phyloP scores from a whole-genome alignment of 2,329 filamentous ascomycete species.

The Aureobasidium subglaciale region DNA sequence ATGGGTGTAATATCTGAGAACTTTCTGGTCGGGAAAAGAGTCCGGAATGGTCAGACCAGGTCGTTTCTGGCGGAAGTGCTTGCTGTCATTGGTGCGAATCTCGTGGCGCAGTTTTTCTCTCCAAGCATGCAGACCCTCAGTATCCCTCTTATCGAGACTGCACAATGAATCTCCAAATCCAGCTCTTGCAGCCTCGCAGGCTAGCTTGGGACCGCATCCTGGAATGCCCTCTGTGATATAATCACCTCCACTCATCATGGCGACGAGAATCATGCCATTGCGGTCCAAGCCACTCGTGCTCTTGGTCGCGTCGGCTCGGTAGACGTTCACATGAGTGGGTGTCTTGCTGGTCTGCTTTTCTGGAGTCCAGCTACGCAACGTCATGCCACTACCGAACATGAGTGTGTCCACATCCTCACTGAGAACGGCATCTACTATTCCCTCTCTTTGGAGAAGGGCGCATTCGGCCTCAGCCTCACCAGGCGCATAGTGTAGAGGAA shows the following conservation, averaged over 20 bases:
- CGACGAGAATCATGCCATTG: slow-evolving; percentile 88
- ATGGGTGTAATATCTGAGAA: slow-evolving; percentile 80
- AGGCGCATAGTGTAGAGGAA: slow-evolving; percentile 75
- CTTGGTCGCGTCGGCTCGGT: slow-evolving; percentile 56
- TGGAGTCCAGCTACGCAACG: slow-evolving; percentile 74
- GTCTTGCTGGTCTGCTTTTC: slow-evolving; percentile 57
- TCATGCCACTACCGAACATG: slow-evolving; percentile 86
- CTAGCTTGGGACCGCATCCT: slow-evolving; percentile 78
- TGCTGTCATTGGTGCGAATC: slow-evolving; percentile 73
- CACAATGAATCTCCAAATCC: slow-evolving; percentile 77
- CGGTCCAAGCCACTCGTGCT: slow-evolving; percentile 60
- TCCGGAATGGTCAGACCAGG: slow-evolving; percentile 68
- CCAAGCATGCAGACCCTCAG: slow-evolving; percentile 59
- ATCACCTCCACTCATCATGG: slow-evolving; percentile 91
- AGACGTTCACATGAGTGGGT: slow-evolving; percentile 81
- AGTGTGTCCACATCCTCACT: slow-evolving; percentile 96
- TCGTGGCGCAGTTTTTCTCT: slow-evolving; percentile 65
- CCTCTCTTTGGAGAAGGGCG: slow-evolving; percentile 71
- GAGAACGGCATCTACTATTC: slow-evolving; percentile 84
- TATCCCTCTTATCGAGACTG: slow-evolving; percentile 53
- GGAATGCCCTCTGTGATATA: slow-evolving; percentile 84
- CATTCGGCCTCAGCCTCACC: slow-evolving; percentile 97
- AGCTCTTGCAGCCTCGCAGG: slow-evolving; percentile 81
- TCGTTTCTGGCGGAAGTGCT: slow-evolving; percentile 70
- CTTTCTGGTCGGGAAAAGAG: slow-evolving; percentile 69